These are phyloP conservation scores for Mentha longifolia DNA, from an alignment of 257 asterid species.

Conservation along the genomic window DNA sequence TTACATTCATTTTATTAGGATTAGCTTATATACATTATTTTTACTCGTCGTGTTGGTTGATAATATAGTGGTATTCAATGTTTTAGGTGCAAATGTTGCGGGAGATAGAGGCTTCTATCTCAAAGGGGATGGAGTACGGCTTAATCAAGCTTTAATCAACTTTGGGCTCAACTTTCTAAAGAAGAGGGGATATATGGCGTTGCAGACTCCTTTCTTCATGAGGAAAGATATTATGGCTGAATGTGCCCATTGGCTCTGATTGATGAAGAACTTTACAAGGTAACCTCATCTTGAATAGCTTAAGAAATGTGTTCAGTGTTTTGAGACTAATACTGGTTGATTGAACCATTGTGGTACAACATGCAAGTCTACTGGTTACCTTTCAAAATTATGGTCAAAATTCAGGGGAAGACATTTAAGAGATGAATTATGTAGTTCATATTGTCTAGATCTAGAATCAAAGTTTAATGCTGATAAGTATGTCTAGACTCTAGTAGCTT, in stretches of 20 bases:
- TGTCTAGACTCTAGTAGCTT: too few relatives aligned
- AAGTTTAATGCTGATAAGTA: not conserved
- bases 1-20: not conserved
- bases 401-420: not conserved
- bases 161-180: slow-evolving; percentile 73
- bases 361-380: not conserved
- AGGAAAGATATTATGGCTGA: slow-evolving; percentile 88
- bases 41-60: slow-evolving; percentile 11
- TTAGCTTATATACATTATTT: not conserved
- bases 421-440: not conserved
- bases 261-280: slow-evolving; percentile 98
- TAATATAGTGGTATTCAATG: slow-evolving; percentile 20
- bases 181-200: slow-evolving; percentile 58
- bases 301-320: not conserved
- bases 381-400: not conserved
- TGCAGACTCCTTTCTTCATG: slow-evolving; percentile 94
- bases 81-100: slow-evolving; percentile 78
- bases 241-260: slow-evolving; percentile 96
- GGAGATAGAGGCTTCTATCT: slow-evolving; percentile 93
- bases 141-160: slow-evolving; percentile 82
- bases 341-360: not conserved
- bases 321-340: not conserved
- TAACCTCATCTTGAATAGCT: slow-evolving; percentile 32
- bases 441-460: not conserved
- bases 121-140: slow-evolving; percentile 81